Percentiles rank a stretch among this genome's conserved stretches.
phyloP scores from a whole-genome alignment of 1,284 basidiomycete species.

The Ustilago trichophora region DNA sequence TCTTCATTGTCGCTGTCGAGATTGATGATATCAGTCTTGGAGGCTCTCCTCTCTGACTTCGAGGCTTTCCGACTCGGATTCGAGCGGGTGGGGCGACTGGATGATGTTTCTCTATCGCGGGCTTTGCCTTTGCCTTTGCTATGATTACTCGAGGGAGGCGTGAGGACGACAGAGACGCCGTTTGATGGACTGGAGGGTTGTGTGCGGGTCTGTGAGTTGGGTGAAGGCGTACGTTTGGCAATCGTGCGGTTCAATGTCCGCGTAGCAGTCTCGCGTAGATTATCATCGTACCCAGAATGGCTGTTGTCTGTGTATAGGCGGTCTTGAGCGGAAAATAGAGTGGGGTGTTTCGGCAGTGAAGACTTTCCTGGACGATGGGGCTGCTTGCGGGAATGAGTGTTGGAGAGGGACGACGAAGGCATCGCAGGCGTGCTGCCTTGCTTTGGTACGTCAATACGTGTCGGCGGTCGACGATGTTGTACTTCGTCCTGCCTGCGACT shows the following conservation, averaged over 20 bases:
- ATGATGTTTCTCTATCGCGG: not conserved
- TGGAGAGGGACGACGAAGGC: too few species aligned
- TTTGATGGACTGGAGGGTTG: not conserved
- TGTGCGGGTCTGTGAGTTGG: not conserved
- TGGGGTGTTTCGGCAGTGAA: too few species aligned
- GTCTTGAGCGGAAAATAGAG: not conserved
- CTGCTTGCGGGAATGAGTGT: too few species aligned
- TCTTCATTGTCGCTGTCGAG: slow-evolving; percentile 8
- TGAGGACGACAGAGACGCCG: not conserved
- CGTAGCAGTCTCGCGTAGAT: not conserved
- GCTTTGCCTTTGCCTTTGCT: slow-evolving; percentile 28
- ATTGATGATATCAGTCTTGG: too few species aligned
- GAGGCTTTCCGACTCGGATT: not conserved
- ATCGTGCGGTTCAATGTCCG: not conserved
- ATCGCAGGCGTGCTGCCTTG: slow-evolving; percentile 4
- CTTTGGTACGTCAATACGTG: slow-evolving; percentile 9
- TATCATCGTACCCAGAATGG: too few species aligned
- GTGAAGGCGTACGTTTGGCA: not conserved
- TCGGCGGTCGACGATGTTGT: not conserved
- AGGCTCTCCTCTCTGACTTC: not conserved
- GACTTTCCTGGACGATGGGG: too few species aligned
- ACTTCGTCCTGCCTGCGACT: not conserved
- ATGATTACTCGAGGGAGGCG: not conserved
- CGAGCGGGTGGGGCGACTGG: slow-evolving; percentile 1
- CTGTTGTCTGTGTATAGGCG: too few species aligned